These are phyloP conservation scores for Micromonas commoda DNA, from an alignment of 139 green algal species.

Conservation along the genomic window DNA sequence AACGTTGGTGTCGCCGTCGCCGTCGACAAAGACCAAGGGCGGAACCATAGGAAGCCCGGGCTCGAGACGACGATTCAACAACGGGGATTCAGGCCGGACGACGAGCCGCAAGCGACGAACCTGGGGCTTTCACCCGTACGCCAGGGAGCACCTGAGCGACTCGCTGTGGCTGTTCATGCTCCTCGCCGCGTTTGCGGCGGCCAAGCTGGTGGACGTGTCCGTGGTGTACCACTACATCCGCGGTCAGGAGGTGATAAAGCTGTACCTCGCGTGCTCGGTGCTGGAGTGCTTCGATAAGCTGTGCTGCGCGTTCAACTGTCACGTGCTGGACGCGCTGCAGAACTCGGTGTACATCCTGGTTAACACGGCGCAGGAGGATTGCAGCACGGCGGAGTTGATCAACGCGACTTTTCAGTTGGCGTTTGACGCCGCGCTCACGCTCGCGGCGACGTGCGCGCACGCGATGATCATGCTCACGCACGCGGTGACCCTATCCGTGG, in stretches of 20 bases:
- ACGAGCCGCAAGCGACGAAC: background rate
- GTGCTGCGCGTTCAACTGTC: slow-evolving; percentile 39
- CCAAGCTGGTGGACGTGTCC: slow-evolving; percentile 34
- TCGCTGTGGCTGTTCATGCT: slow-evolving; percentile 26
- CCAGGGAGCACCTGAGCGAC: slow-evolving; percentile 30
- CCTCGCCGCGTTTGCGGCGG: background rate
- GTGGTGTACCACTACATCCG: slow-evolving; percentile 51
- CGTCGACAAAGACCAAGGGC: background rate
- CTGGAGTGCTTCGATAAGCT: slow-evolving; percentile 33
- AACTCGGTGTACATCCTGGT: slow-evolving; percentile 4
- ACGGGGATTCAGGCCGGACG: background rate
- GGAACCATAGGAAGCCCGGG: background rate
- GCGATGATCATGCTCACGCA: slow-evolving; percentile 43
- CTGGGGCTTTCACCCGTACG: slow-evolving; percentile 16
- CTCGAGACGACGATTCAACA: too few relatives aligned
- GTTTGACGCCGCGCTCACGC: slow-evolving; percentile 33
- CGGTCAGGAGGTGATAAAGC: slow-evolving; percentile 49
- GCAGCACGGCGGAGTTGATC: background rate
- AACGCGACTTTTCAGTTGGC: slow-evolving; percentile 29
- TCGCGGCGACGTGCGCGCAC: slow-evolving; percentile 31
- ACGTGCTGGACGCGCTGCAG: slow-evolving; percentile 41
- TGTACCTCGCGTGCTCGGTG: slow-evolving; percentile 45
- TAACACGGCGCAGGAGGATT: background rate
- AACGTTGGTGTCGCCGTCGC: background rate
- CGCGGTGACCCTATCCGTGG: slow-evolving; percentile 50